Evolutionary conservation across 169 alveolate species (phyloP).

Genomic region (Babesia ovis): DNA sequence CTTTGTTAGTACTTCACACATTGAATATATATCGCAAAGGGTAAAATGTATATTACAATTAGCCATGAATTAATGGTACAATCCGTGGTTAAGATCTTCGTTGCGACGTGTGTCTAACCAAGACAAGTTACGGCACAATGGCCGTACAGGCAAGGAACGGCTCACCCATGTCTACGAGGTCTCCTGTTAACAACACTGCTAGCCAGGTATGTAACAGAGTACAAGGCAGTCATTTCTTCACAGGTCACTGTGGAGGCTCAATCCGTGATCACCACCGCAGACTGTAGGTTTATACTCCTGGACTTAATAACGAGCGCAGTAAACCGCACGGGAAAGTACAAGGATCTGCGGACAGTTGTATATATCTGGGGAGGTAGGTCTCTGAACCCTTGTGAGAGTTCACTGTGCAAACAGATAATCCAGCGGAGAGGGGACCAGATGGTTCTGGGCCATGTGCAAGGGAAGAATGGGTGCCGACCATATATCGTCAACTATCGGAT

Average conservation of each 20-base stretch:
- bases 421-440: slow-evolving; percentile 26
- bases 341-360: slow-evolving; percentile 54
- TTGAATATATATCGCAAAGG: no score
- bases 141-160: not conserved
- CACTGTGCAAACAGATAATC: not conserved
- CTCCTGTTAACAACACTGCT: slow-evolving; percentile 11
- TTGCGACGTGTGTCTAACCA: not conserved
- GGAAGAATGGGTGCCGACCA: slow-evolving; percentile 67
- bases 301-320: slow-evolving; percentile 15
- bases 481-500: slow-evolving; percentile 69
- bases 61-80: no score
- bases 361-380: slow-evolving; percentile 67
- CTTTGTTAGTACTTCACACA: no score
- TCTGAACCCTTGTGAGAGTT: not conserved
- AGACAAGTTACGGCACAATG: not conserved
- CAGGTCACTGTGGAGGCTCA: slow-evolving; percentile 68
- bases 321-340: slow-evolving; percentile 38
- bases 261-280: slow-evolving; percentile 50
- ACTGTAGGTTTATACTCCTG: slow-evolving; percentile 23
- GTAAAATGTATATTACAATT: no score
- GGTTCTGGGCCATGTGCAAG: not conserved
- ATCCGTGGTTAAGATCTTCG: no score
- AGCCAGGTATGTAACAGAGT: slow-evolving; percentile 17
- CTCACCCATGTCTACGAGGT: not conserved
- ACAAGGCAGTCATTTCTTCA: not conserved